phyloP scores from a whole-genome alignment of 2,329 filamentous ascomycete species.

The Beauveria australis region DNA sequence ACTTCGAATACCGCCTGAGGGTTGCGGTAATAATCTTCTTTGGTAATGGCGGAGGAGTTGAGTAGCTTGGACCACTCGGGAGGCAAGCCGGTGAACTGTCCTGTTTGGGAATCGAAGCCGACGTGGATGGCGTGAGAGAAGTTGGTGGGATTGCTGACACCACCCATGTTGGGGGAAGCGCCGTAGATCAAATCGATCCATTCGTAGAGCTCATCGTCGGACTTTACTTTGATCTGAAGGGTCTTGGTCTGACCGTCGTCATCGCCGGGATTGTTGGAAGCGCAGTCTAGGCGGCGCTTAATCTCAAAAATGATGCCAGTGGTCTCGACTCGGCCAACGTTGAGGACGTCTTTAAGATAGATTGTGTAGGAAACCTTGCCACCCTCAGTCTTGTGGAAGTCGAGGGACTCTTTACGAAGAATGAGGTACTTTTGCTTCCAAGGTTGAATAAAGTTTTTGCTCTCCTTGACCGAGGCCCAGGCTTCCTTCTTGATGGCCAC shows the following conservation, averaged over 20 bases:
- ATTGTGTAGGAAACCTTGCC: constrained; percentile 84
- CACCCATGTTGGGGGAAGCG: constrained; percentile 92
- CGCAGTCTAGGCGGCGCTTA: constrained; percentile 62
- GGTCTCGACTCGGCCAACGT: constrained; percentile 83
- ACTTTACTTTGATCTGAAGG: constrained; percentile 87
- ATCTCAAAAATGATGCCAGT: constrained; percentile 92
- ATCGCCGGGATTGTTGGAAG: constrained; percentile 63
- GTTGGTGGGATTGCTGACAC: constrained; percentile 96
- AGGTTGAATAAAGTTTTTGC: constrained; percentile 70
- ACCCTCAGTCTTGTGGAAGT: constrained; percentile 88
- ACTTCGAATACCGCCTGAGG: constrained; percentile 79
- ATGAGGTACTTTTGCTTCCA: constrained; percentile 93
- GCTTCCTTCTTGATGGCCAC: constrained; percentile 73
- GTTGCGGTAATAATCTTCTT: constrained; percentile 97
- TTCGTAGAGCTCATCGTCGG: constrained; percentile 93
- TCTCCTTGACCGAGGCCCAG: constrained; percentile 83
- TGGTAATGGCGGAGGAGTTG: constrained; percentile 93
- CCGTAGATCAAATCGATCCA: constrained; percentile 99
- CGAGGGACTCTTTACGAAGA: constrained; percentile 82
- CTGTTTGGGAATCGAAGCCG: constrained; percentile 90
- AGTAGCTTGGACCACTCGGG: constrained; percentile 96
- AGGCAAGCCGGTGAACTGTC: constrained; percentile 88
- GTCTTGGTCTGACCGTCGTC: constrained; percentile 76
- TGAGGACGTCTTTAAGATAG: constrained; percentile 76
- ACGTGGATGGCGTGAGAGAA: constrained; percentile 97